Evolutionary conservation across 139 green algal genomes (phyloP), one percentile per base, ranked within the genome.

Genomic region (Picochlorum sp.): DNA sequence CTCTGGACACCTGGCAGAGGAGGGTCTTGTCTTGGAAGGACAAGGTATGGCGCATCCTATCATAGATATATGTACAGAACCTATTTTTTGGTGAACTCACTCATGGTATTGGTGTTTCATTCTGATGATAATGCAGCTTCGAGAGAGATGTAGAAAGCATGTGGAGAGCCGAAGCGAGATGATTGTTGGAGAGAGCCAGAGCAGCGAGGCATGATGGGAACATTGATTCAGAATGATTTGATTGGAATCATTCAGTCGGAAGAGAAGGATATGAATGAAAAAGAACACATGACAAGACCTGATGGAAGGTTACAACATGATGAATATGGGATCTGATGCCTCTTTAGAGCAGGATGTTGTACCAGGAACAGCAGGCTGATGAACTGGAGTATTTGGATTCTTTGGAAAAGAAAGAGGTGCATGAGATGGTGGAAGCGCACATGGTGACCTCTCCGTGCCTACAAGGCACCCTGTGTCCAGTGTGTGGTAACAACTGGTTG

Each of bases 401-500:
- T 16, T 24, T 70, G 11, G 64, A 70, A 50, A 18, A 55, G n/a
- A 23, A 60, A 51, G 14, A 54, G 10, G 21, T 70, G 37, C 51
- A 70, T n/a, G 64, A 59, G 5, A 51, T 37, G 51, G 41, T 64
- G 11, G 49, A 26, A 28, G 38, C 44, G 34, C 45, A 49, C 28
- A 20, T 32, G 23, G 16, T 3, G 30, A 45, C 14, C 9, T 13
- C 51, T 15, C 13, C 16, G 10, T 14, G 41, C 73, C 75, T 23
- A 81, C 73, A 49, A 86, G 23, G 51, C 58, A 32, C 50, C 24
- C 41, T 66, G 52, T 79, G 72, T 65, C 72, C 72, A 8, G 14
- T 74, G 11, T 79, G 72, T 56, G 11, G 38, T 15, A 4, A 55
- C 2, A 56, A 45, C 5, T 66, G 28, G 32, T 54, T 79, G 45